Conservation (phyloP, 2,329 filamentous ascomycete genomes). For the Tolypocladium paradoxum region DNA sequence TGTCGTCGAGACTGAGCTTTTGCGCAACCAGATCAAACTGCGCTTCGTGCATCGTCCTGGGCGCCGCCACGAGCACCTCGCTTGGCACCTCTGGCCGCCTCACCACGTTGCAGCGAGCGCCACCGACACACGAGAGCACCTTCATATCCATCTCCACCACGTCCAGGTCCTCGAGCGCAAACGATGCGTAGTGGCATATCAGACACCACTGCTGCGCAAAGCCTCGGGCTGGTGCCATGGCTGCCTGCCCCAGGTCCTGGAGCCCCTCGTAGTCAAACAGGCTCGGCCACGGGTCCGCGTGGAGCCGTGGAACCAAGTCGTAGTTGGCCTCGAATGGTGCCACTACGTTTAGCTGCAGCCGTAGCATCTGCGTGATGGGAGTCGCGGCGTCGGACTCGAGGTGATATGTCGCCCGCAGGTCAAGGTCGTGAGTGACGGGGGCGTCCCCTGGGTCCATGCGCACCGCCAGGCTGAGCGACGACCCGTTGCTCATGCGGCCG, state of each 20-base stretch:
- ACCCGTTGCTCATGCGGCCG: conserved; percentile 35
- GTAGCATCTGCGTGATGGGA: conserved; percentile 62
- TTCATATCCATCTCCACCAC: conserved; percentile 53
- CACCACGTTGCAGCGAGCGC: conserved; percentile 44
- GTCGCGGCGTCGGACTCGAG: conserved; percentile 71
- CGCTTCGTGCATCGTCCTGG: conserved; percentile 60
- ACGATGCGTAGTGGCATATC: conserved; percentile 62
- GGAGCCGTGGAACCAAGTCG: conserved; percentile 69
- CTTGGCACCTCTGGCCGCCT: conserved; percentile 27
- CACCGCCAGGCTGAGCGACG: conserved; percentile 33
- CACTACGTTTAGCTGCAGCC: conserved; percentile 60
- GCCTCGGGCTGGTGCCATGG: conserved; percentile 34
- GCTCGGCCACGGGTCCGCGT: conserved; percentile 74
- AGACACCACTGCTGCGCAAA: conserved; percentile 75
- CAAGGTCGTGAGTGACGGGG: conserved; percentile 53
- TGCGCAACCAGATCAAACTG: conserved; percentile 65
- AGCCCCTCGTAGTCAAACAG: conserved; percentile 59
- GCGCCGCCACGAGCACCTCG: conserved; percentile 40
- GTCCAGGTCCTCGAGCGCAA: conserved; percentile 60
- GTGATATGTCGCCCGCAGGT: conserved; percentile 66
- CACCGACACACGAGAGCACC: conserved; percentile 49
- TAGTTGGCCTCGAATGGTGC: conserved; percentile 89
- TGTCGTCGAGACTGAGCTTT: conserved; percentile 73
- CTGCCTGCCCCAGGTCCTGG: conserved; percentile 19
- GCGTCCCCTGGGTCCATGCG: conserved; percentile 37